Percentiles rank a stretch among this genome's conserved stretches.
Conservation (phyloP, 352 stramenopile genomes). For the Globisporangium splendens region DNA sequence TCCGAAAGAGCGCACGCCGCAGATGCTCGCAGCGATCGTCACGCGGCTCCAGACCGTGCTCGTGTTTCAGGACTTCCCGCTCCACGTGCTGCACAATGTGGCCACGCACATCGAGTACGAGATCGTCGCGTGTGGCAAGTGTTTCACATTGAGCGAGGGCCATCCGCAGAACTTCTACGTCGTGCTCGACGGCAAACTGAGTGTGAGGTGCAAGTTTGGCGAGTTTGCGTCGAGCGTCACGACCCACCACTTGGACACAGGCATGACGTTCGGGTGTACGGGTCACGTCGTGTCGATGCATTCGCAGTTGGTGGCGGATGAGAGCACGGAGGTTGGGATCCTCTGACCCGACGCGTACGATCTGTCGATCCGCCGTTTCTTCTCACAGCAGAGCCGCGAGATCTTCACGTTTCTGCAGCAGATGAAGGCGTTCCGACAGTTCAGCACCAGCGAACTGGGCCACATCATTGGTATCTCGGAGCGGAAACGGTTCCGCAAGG, state of each 20-base stretch:
- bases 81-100: conserved; percentile 34
- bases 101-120: conserved; percentile 60
- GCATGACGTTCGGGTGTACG: conserved; percentile 54
- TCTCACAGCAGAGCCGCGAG: conserved; percentile 56
- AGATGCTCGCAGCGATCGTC: conserved; percentile 47
- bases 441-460: conserved; percentile 60
- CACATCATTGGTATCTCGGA: conserved; percentile 76
- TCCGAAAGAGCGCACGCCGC: conserved; percentile 29
- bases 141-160: conserved; percentile 48
- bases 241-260: conserved; percentile 57
- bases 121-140: conserved; percentile 57
- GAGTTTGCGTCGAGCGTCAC: conserved; percentile 61
- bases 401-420: conserved; percentile 68
- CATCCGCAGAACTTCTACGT: conserved; percentile 72
- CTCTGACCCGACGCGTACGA: conserved; percentile 59
- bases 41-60: conserved; percentile 46
- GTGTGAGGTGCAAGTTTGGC: conserved; percentile 51
- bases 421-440: conserved; percentile 54
- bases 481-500: conserved; percentile 60
- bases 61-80: conserved; percentile 69
- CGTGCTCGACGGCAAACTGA: conserved; percentile 50
- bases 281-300: conserved; percentile 46
- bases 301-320: conserved; percentile 55
- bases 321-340: conserved; percentile 63
- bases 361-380: conserved; percentile 49